Evolutionary conservation across 208 protist species (phyloP).

Genomic region (Borovskyia barvae): DNA sequence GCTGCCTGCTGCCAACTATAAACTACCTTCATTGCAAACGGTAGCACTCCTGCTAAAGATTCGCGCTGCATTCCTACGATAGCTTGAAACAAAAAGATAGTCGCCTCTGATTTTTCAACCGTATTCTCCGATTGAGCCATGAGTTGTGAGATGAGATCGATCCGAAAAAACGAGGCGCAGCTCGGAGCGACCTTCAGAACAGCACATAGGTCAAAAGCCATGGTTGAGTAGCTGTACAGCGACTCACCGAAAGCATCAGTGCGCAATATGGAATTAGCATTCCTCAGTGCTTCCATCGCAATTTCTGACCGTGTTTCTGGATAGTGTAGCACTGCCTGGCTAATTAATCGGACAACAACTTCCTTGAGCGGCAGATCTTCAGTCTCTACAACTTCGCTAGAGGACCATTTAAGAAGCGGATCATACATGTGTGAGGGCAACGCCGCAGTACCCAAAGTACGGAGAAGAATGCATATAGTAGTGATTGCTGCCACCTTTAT

Average conservation of each 20-base stretch:
- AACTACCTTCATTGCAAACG: conserved; percentile 48
- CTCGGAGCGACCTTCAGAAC: conserved; percentile 28
- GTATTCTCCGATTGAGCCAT: conserved; percentile 60
- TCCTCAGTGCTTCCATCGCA: conserved; percentile 27
- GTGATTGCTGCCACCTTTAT: conserved; percentile 43
- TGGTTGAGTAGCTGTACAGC: conserved; percentile 53
- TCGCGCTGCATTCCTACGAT: conserved; percentile 30
- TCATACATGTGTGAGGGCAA: conserved; percentile 40
- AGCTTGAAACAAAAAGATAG: conserved; percentile 57
- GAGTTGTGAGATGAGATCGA: conserved; percentile 49
- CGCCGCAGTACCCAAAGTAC: conserved; percentile 34
- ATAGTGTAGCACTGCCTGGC: conserved; percentile 8
- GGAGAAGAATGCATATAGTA: conserved; percentile 44
- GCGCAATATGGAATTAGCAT: conserved; percentile 50
- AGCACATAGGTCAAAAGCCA: conserved; percentile 68
- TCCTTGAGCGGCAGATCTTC: conserved; percentile 59
- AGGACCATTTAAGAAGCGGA: conserved; percentile 28
- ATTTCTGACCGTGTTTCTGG: conserved; percentile 10
- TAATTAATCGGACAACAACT: conserved; percentile 21
- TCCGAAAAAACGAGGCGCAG: conserved; percentile 34
- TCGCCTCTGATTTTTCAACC: conserved; percentile 74
- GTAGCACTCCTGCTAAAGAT: conserved; percentile 29
- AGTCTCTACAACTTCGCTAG: conserved; percentile 25
- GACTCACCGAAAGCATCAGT: conserved; percentile 76
- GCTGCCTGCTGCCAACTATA: conserved; percentile 63